Conservation (phyloP, 768 basidiomycete species). For the Mycena kentingensis region DNA sequence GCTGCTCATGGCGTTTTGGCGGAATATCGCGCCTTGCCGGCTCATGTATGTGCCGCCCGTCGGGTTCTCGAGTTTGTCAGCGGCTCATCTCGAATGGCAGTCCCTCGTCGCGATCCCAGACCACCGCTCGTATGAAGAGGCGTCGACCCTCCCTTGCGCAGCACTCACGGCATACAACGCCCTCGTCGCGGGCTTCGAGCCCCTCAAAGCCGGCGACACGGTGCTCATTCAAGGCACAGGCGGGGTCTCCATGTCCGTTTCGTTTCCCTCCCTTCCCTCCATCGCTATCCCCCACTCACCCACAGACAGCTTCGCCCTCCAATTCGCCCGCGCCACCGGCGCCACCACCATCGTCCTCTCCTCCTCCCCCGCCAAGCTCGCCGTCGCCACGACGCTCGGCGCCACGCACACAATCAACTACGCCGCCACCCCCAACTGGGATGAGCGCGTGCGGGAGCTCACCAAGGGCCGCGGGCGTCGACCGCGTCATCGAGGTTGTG, state of each 20-base stretch:
- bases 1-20: slow-evolving; percentile 53
- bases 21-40: slow-evolving; percentile 53
- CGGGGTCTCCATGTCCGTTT: slow-evolving; percentile 42
- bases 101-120: slow-evolving; percentile 54
- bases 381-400: slow-evolving; percentile 42
- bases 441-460: slow-evolving; percentile 43
- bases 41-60: slow-evolving; percentile 32
- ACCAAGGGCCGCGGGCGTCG: slow-evolving; percentile 25
- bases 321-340: slow-evolving; percentile 52
- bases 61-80: neutral
- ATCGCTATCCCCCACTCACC: slow-evolving; percentile 17
- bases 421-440: slow-evolving; percentile 50
- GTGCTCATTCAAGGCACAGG: slow-evolving; percentile 51
- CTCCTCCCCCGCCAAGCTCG: slow-evolving; percentile 51
- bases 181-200: slow-evolving; percentile 34
- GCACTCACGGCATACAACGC: slow-evolving; percentile 55
- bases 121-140: slow-evolving; percentile 64
- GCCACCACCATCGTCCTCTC: slow-evolving; percentile 55
- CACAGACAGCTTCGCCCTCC: slow-evolving; percentile 41
- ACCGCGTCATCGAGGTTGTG: slow-evolving; percentile 32
- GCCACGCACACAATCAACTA: slow-evolving; percentile 54
- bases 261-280: neutral
- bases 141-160: slow-evolving; percentile 62
- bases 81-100: slow-evolving; percentile 31
- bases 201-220: slow-evolving; percentile 49